Conservation (phyloP, 1,139 yeast genomes). For the Yamadazyma trypodendri region DNA sequence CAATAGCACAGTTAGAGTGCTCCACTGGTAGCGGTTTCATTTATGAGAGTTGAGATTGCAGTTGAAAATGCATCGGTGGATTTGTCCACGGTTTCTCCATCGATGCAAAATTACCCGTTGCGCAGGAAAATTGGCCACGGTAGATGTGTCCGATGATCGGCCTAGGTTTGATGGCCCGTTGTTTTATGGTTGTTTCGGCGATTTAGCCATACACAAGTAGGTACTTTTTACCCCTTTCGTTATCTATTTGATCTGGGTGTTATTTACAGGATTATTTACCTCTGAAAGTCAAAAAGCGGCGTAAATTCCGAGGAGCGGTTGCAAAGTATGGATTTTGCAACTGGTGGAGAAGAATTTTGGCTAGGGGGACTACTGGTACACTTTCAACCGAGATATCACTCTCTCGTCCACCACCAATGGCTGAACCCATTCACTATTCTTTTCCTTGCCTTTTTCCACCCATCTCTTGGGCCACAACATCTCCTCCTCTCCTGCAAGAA, state of each 20-base stretch:
- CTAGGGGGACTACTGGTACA: constrained; percentile 52
- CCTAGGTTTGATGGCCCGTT: constrained; percentile 1
- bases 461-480: constrained; percentile 87
- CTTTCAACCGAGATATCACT: constrained; percentile 54
- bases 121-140: background rate
- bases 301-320: too few species aligned
- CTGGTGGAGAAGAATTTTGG: too few species aligned
- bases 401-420: constrained; percentile 71
- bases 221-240: background rate
- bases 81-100: background rate
- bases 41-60: too few species aligned
- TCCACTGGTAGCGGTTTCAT: too few species aligned
- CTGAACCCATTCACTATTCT: constrained; percentile 85
- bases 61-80: too few species aligned
- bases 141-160: background rate
- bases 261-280: background rate
- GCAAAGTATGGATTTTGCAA: background rate
- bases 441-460: constrained; percentile 70
- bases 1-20: too few species aligned
- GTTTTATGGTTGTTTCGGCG: background rate
- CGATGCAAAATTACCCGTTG: background rate
- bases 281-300: too few species aligned
- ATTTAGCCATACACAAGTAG: background rate
- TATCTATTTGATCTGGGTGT: constrained; percentile 2
- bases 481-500: constrained; percentile 68